Conservation (phyloP, 257 asterid species). For the Solanum etuberosum region DNA sequence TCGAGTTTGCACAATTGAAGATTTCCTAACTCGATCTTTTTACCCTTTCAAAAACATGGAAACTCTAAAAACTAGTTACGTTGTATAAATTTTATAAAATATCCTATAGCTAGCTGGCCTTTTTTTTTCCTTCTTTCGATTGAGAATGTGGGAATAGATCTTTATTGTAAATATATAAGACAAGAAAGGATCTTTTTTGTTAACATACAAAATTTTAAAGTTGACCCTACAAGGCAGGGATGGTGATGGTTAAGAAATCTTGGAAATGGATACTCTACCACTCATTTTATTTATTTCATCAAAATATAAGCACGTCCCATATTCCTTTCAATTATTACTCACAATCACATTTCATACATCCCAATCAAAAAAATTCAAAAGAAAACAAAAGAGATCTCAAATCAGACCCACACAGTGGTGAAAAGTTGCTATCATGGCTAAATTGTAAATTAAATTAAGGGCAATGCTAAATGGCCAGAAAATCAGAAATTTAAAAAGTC, state of each 20-base stretch:
- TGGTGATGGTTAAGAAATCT: slow-evolving; percentile 2
- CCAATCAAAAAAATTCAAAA: not conserved
- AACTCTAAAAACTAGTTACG: not conserved
- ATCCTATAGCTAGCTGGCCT: not conserved
- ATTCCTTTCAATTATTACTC: not conserved
- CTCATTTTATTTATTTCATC: not conserved
- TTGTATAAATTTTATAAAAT: not conserved
- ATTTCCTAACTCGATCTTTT: not conserved
- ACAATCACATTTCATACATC: not conserved
- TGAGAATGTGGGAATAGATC: not conserved
- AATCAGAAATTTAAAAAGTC: too few species aligned
- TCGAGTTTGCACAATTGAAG: not conserved
- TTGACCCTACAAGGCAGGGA: slow-evolving; percentile 5
- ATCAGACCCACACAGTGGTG: not conserved
- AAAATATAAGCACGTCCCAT: not conserved
- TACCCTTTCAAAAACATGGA: not conserved
- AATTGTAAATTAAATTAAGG: not conserved
- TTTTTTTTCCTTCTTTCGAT: too few species aligned
- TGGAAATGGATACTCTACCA: not conserved
- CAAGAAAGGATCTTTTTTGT: not conserved
- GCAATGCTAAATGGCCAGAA: too few species aligned
- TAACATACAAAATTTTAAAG: not conserved
- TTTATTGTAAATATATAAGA: not conserved
- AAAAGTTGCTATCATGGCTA: not conserved
- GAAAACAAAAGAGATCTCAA: not conserved